Evolutionary conservation across 192 early-diverging fungal species (phyloP).

Genomic region (Dissophora ornata): DNA sequence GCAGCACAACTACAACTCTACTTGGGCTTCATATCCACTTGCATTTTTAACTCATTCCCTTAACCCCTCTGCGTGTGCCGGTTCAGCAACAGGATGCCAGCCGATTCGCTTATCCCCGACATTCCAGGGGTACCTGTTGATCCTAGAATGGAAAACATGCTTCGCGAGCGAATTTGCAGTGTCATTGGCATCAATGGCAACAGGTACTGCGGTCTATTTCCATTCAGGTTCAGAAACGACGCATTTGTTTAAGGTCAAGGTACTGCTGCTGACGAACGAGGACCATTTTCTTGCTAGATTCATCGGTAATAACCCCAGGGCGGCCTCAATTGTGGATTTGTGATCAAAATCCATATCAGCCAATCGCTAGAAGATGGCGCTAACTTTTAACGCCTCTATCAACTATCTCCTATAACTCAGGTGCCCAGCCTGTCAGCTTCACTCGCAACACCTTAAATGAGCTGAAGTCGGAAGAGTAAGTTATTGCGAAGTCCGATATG

Average conservation of each 20-base stretch:
- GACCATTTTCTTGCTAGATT: slow-evolving; percentile 31
- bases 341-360: too few species aligned
- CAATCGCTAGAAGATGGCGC: not conserved
- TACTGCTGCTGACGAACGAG: too few species aligned
- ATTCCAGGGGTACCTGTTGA: slow-evolving; percentile 47
- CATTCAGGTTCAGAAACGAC: not conserved
- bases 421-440: slow-evolving; percentile 78
- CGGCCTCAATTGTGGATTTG: too few species aligned
- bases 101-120: slow-evolving; percentile 47
- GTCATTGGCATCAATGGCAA: slow-evolving; percentile 37
- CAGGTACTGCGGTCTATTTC: slow-evolving; percentile 19
- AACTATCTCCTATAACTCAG: slow-evolving; percentile 48
- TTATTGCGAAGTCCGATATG: too few species aligned
- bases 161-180: slow-evolving; percentile 29
- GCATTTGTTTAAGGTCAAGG: too few species aligned
- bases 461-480: slow-evolving; percentile 71
- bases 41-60: not conserved
- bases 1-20: too few species aligned
- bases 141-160: slow-evolving; percentile 22
- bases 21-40: too few species aligned
- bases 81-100: too few species aligned
- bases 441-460: slow-evolving; percentile 56
- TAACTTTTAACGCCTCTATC: not conserved
- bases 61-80: not conserved
- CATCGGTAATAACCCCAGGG: slow-evolving; percentile 10